phyloP scores from a whole-genome alignment of 352 stramenopile species.

The Plasmopara halstedii region DNA sequence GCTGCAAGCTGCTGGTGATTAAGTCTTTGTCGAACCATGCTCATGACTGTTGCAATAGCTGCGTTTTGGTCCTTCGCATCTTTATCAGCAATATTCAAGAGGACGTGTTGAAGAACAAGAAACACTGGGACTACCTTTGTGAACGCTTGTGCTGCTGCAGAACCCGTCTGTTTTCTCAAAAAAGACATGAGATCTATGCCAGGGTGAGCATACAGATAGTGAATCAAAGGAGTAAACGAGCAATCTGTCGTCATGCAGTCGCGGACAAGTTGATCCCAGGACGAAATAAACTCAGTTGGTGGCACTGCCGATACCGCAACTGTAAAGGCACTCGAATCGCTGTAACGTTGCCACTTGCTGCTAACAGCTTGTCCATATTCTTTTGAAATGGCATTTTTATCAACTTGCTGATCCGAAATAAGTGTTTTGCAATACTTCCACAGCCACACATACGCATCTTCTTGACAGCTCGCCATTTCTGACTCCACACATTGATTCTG shows the following conservation, averaged over 20 bases:
- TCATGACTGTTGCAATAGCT: constrained; percentile 5
- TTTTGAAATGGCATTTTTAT: constrained; percentile 1
- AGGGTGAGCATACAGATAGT: constrained; percentile 43
- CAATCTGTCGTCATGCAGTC: constrained; percentile 21
- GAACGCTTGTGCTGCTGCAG: constrained; percentile 7
- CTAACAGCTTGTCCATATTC: constrained; percentile 13
- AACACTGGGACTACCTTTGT: constrained; percentile 10
- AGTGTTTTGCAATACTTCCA: constrained; percentile 24
- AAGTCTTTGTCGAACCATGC: constrained; percentile 13
- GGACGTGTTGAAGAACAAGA: constrained; percentile 23
- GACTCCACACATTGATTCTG: constrained; percentile 11
- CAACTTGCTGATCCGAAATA: constrained; percentile 4
- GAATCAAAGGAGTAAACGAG: constrained; percentile 29
- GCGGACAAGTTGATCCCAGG: constrained; percentile 29
- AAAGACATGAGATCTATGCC: constrained; percentile 37
- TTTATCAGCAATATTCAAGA: constrained; percentile 15
- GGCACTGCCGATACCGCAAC: constrained; percentile 17
- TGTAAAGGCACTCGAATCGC: constrained; percentile 16
- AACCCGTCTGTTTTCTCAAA: constrained; percentile 7
- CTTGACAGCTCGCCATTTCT: neutral
- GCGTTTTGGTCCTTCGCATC: constrained; percentile 14
- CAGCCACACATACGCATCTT: constrained; percentile 35
- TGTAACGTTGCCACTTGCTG: constrained; percentile 20
- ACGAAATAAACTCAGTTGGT: constrained; percentile 18
- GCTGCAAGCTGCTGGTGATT: constrained; percentile 2